A percentile compares a stretch with the other conserved stretches of the same genome.
Conservation (phyloP, 495 filamentous ascomycete genomes). For the Aspergillus olivimuriae region DNA sequence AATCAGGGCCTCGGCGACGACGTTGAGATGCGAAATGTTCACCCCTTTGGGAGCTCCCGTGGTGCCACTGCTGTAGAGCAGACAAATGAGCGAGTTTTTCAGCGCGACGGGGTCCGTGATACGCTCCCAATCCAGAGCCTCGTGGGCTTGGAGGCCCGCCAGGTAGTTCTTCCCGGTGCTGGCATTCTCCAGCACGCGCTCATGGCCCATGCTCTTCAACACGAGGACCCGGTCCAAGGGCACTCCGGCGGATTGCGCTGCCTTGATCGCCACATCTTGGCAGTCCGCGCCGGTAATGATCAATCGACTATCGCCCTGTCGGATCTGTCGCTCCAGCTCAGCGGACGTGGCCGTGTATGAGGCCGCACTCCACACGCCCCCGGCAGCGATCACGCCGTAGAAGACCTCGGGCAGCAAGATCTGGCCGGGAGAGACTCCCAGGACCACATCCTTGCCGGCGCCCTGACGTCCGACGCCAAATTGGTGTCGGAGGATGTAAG, state of each 20-base stretch:
- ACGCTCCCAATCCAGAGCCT: slow-evolving; percentile 33
- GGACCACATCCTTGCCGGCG: slow-evolving; percentile 43
- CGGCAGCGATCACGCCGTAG: slow-evolving; percentile 43
- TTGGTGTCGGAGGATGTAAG: slow-evolving; percentile 38
- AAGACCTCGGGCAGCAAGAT: slow-evolving; percentile 39
- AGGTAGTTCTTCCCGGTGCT: slow-evolving; percentile 14
- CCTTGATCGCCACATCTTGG: slow-evolving; percentile 26
- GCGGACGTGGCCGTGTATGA: slow-evolving; percentile 27
- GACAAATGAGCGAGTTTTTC: slow-evolving; percentile 13
- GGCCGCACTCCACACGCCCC: slow-evolving; percentile 41
- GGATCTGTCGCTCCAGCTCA: slow-evolving; percentile 38
- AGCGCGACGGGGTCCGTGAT: slow-evolving; percentile 38
- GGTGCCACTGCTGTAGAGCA: slow-evolving; percentile 31
- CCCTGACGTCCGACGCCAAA: slow-evolving; percentile 44
- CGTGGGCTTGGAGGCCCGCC: slow-evolving; percentile 12
- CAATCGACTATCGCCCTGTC: slow-evolving; percentile 9
- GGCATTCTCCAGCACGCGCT: slow-evolving; percentile 10
- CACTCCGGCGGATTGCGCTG: slow-evolving; percentile 57
- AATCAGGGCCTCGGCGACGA: slow-evolving; percentile 21
- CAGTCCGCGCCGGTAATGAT: slow-evolving; percentile 8
- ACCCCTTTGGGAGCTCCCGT: slow-evolving; percentile 37
- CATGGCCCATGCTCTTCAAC: slow-evolving; percentile 9
- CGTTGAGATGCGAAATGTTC: slow-evolving; percentile 30
- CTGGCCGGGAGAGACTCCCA: slow-evolving; percentile 45
- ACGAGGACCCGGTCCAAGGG: slow-evolving; percentile 29